Base-by-base conservation (phyloP, 2,329 filamentous ascomycete species). In the Metarhizium rileyi region DNA sequence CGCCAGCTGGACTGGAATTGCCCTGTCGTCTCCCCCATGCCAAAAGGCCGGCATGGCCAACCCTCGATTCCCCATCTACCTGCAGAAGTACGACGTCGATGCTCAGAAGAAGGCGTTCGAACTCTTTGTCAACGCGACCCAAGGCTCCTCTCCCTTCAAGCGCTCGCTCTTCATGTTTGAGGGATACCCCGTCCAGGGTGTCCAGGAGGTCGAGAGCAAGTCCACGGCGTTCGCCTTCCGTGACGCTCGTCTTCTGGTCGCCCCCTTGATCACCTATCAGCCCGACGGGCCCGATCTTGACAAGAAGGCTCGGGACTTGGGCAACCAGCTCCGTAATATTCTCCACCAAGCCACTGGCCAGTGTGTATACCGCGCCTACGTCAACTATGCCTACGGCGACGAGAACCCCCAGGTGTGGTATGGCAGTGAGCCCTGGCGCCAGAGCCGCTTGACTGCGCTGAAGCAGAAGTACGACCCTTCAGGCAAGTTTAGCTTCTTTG, bases 91-190 rank as follows among this genome's bases (percentile, higher is more conserved):
- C 63, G 62, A 70, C 52, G 44, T 59, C 7, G 49, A 55, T 2
- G 61, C 66, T 26, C 57, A 63, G 50, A 50, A 52, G 22, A 30
- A 56, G 47, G 55, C 56, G 27, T 70, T 66, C 55, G 57, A 65
- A n/a, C 50, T 60, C 16, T 71, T 68, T 57, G 57, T 53, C 5
- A 49, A 55, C 7, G 57, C 59, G 5, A 59, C 57, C 35, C 60
- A 54, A n/a, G 55, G 50, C 33, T 43, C 52, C 14, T 56, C 59
- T 28, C 60, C 56, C 25, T 67, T 66, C 40, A 48, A 50, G 22
- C 48, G 52, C 56, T 63, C 64, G 18, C 63, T 78, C 44, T 72
- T 78, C 63, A 70, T 78, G 67, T 74, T 79, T 51, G 76, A 80
- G 58, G 73, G 70, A 23, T 80, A 78, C 59, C 67, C 74, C 1